Conservation (phyloP, 805 yeast species). For the Saccharomycopsis microspora region DNA sequence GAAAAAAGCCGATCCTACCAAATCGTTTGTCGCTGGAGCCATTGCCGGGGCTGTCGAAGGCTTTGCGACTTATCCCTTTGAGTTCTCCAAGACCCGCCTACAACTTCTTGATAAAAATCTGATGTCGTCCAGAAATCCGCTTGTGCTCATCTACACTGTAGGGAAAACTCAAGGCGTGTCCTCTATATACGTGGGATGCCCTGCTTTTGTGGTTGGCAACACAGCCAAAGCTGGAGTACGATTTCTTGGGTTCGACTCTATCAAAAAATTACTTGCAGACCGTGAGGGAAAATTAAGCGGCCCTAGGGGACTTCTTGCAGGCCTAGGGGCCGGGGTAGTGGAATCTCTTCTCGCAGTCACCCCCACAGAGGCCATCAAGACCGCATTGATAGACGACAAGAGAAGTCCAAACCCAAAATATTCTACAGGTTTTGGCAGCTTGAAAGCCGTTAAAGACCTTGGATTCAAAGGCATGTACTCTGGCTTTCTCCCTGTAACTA, state of each 20-base stretch:
- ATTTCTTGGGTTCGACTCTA: slow-evolving; percentile 83
- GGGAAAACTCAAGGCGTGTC: slow-evolving; percentile 70
- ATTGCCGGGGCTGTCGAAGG: slow-evolving; percentile 96
- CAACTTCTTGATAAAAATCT: slow-evolving; percentile 65
- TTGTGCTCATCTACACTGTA: slow-evolving; percentile 63
- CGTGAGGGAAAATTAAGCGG: slow-evolving; percentile 81
- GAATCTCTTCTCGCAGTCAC: slow-evolving; percentile 92
- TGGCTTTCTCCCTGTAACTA: slow-evolving; percentile 84
- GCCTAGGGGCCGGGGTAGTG: slow-evolving; percentile 92
- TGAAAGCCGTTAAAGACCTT: slow-evolving; percentile 57
- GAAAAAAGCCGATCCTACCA: slow-evolving; percentile 49
- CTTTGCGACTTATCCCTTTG: slow-evolving; percentile 86
- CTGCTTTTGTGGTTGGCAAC: slow-evolving; percentile 91
- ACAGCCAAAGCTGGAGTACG: slow-evolving; percentile 95
- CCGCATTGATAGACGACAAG: slow-evolving; percentile 90
- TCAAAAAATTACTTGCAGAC: slow-evolving; percentile 69
- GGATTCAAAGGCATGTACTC: slow-evolving; percentile 80
- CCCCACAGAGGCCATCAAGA: slow-evolving; percentile 93
- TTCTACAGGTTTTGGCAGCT: slow-evolving; percentile 49
- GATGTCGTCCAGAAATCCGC: slow-evolving; percentile 68
- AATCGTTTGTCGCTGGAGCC: slow-evolving; percentile 91
- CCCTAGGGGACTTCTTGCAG: slow-evolving; percentile 87
- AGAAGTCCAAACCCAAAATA: slow-evolving; percentile 70
- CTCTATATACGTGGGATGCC: slow-evolving; percentile 87
- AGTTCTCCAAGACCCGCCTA: slow-evolving; percentile 88